These are phyloP conservation scores for Carex littledalei DNA, from an alignment of 176 grass and related monocot genomes.

Conservation along the genomic window DNA sequence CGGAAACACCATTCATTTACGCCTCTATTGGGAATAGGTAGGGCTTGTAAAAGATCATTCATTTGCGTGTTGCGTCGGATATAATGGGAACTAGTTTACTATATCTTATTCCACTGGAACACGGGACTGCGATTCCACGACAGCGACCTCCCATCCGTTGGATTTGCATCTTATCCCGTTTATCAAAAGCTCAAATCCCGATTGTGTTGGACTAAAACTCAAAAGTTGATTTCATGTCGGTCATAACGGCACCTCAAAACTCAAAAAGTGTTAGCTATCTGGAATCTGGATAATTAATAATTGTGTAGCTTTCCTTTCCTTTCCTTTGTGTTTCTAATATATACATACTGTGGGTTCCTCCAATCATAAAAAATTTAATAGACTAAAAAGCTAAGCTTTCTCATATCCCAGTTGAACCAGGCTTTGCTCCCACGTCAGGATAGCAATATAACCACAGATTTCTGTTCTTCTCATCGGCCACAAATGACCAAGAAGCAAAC, in stretches of 20 bases:
- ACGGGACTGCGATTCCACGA: constrained; percentile 4
- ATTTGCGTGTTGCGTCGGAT: neutral
- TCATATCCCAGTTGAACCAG: neutral
- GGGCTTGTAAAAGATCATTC: neutral
- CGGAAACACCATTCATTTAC: neutral
- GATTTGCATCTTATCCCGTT: neutral
- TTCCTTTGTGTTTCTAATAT: neutral
- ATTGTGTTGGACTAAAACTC: neutral
- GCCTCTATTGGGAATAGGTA: neutral
- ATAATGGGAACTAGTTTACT: constrained; percentile 2
- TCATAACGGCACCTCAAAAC: neutral
- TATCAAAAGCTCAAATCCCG: neutral
- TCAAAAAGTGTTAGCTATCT: neutral
- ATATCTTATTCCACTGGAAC: neutral
- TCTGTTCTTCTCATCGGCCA: neutral
- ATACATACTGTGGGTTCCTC: neutral
- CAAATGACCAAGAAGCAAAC: neutral
- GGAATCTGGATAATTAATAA: neutral
- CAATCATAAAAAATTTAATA: neutral
- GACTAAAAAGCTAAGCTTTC: neutral
- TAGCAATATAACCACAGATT: neutral
- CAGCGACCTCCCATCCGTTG: neutral
- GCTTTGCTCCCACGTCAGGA: neutral
- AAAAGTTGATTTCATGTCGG: neutral
- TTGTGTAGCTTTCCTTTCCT: constrained; percentile 2